Evolutionary conservation across 1,284 basidiomycete genomes (phyloP).

Genomic region (Takashimella tepidaria): DNA sequence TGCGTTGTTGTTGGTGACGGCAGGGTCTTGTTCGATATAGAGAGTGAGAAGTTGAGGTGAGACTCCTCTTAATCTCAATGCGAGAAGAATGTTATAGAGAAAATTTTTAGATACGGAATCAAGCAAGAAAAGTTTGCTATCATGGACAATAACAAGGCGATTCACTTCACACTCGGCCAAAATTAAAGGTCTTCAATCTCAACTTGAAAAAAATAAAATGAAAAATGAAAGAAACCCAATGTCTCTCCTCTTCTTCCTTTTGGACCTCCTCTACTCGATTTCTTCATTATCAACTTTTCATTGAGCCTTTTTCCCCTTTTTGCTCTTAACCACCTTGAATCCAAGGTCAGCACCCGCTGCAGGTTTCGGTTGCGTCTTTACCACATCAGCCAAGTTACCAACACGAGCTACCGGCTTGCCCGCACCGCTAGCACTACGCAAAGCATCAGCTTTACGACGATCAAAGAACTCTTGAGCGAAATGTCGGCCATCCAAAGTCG

Average conservation of each 20-base stretch:
- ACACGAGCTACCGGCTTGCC: constrained; percentile 11
- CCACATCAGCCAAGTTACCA: constrained; percentile 53
- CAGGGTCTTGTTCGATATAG: too few species aligned
- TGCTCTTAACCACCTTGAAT: constrained; percentile 89
- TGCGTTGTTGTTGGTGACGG: too few species aligned
- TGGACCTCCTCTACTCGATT: background rate
- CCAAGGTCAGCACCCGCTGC: constrained; percentile 64
- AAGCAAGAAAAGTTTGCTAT: too few species aligned
- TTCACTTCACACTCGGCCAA: too few species aligned
- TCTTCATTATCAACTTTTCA: too few species aligned
- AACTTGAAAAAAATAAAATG: too few species aligned
- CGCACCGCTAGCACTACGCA: constrained; percentile 13
- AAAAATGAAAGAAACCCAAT: constrained; percentile 4
- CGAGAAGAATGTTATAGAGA: too few species aligned
- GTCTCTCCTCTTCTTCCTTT: background rate
- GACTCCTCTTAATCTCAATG: too few species aligned
- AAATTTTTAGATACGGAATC: too few species aligned
- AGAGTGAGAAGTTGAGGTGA: too few species aligned
- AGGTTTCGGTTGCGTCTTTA: constrained; percentile 78
- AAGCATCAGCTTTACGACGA: constrained; percentile 73
- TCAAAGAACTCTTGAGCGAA: constrained; percentile 88
- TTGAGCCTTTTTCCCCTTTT: constrained; percentile 58
- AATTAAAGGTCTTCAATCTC: too few species aligned
- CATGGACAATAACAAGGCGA: too few species aligned
- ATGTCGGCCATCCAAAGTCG: constrained; percentile 87